Percentiles rank a stretch among this genome's conserved stretches.
phyloP scores from a whole-genome alignment of 805 yeast species.

The Ogataea ganodermae region DNA sequence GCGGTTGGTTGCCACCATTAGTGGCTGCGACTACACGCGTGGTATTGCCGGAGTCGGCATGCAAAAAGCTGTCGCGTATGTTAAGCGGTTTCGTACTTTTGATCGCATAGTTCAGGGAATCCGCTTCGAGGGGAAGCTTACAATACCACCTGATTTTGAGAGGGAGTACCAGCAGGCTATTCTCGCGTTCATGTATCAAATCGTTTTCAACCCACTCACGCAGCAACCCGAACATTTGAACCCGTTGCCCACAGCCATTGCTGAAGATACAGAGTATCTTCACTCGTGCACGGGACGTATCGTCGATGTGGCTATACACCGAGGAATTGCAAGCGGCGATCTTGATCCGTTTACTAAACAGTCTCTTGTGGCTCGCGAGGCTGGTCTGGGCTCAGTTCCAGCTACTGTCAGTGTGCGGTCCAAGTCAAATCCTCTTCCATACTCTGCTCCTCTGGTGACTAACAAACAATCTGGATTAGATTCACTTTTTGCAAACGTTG shows the following conservation, averaged over 20 bases:
- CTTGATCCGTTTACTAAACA: constrained; percentile 64
- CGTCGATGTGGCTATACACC: constrained; percentile 49
- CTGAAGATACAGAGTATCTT: constrained; percentile 29
- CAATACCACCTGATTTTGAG: constrained; percentile 57
- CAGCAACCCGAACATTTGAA: constrained; percentile 57
- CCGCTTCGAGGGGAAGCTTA: constrained; percentile 58
- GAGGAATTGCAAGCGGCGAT: constrained; percentile 60
- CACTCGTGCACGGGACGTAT: constrained; percentile 47
- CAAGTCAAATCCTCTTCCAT: constrained; percentile 8
- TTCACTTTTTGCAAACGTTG: background rate
- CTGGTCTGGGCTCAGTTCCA: constrained; percentile 23
- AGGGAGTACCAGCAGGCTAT: constrained; percentile 66
- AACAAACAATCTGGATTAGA: background rate
- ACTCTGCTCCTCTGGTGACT: background rate
- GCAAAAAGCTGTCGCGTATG: constrained; percentile 66
- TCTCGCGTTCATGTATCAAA: constrained; percentile 78
- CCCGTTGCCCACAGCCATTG: constrained; percentile 47
- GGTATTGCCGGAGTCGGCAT: constrained; percentile 85
- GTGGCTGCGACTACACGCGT: constrained; percentile 96
- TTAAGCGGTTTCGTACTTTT: constrained; percentile 50
- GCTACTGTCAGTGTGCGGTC: background rate
- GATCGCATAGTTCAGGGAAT: constrained; percentile 59
- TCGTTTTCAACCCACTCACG: constrained; percentile 73
- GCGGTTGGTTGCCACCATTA: constrained; percentile 75
- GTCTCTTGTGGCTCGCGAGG: constrained; percentile 50